phyloP scores from a whole-genome alignment of 2,329 filamentous ascomycete species.

The Pseudocercospora eumusae region DNA sequence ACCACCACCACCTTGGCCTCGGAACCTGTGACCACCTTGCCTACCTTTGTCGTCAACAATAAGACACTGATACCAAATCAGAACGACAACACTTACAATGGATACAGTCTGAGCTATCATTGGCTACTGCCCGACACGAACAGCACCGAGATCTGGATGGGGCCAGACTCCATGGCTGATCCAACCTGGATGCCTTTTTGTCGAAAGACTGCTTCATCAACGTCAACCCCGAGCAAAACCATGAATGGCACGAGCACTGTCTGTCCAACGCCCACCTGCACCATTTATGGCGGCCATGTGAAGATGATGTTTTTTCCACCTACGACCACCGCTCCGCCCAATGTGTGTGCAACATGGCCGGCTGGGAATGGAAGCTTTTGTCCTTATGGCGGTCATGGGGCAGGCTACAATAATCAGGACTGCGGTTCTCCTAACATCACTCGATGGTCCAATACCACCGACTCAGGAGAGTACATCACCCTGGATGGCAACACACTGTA shows the following conservation, averaged over 20 bases:
- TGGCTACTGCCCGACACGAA: background rate
- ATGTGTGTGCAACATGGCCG: slow-evolving; percentile 3
- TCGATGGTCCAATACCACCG: background rate
- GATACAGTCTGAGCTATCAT: background rate
- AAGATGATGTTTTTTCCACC: slow-evolving; percentile 3
- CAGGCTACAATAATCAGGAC: slow-evolving; percentile 7
- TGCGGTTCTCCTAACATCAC: slow-evolving; percentile 1
- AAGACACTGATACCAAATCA: background rate
- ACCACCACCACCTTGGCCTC: background rate
- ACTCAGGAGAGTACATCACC: background rate
- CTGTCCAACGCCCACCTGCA: slow-evolving; percentile 2
- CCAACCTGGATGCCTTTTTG: slow-evolving; percentile 5
- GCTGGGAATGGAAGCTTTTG: slow-evolving; percentile 5
- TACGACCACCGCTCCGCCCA: background rate
- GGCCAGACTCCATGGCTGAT: background rate
- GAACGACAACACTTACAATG: background rate
- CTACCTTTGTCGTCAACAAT: background rate
- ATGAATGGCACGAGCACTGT: background rate
- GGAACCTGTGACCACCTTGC: slow-evolving; percentile 2
- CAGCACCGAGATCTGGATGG: slow-evolving; percentile 5
- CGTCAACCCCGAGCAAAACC: background rate
- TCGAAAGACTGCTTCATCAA: background rate
- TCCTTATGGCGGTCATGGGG: slow-evolving; percentile 6
- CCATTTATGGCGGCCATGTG: slow-evolving; percentile 2
- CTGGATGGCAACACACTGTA: slow-evolving; percentile 2